phyloP scores from a whole-genome alignment of 306 rosid species.

The Trifolium repens region DNA sequence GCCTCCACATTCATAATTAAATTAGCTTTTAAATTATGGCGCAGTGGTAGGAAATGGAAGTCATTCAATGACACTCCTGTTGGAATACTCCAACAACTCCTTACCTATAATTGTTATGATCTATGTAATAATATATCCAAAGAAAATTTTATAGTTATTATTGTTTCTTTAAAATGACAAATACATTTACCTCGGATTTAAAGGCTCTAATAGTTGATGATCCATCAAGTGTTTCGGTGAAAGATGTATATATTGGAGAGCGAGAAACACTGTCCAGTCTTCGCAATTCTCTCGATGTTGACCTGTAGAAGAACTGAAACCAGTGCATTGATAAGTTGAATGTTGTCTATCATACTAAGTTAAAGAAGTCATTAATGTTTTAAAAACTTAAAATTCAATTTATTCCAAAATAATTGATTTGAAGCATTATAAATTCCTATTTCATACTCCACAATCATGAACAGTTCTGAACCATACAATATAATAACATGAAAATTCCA shows the following conservation, averaged over 20 bases:
- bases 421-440: neutral
- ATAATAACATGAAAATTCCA: conserved; percentile 34
- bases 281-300: conserved; percentile 92
- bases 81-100: neutral
- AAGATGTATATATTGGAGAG: conserved; percentile 94
- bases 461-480: conserved; percentile 19
- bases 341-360: conserved; percentile 20
- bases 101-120: neutral
- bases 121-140: conserved; percentile 10
- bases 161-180: conserved; percentile 23
- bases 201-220: conserved; percentile 88
- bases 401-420: conserved; percentile 21
- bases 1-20: conserved; percentile 18
- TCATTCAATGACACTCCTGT: neutral
- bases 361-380: conserved; percentile 22
- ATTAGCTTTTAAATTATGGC: conserved; percentile 27
- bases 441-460: conserved; percentile 21
- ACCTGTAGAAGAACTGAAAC: conserved; percentile 87
- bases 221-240: conserved; percentile 93
- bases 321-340: conserved; percentile 38
- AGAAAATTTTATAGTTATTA: conserved; percentile 16
- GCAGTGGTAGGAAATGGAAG: neutral
- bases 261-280: conserved; percentile 95
- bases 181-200: conserved; percentile 72
- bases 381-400: conserved; percentile 34